Base-by-base conservation (phyloP, 805 yeast species). In the Ogataea kodamae region DNA sequence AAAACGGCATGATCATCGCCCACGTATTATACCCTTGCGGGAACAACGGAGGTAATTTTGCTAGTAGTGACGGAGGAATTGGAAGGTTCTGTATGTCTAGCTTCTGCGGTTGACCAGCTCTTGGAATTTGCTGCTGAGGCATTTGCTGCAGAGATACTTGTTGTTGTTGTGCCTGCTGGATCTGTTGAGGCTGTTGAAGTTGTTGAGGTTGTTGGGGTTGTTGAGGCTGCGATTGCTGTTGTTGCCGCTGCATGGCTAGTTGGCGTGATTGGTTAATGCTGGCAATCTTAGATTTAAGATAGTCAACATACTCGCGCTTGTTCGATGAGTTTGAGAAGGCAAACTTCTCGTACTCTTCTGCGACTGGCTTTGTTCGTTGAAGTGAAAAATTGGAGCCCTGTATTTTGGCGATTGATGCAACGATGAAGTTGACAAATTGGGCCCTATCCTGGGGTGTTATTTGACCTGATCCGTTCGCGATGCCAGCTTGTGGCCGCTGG, bases 11-110 rank as follows among this genome's bases (percentile, higher is more conserved):
- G 18, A 86, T 76, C 52, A 78, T 84, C 14, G 76, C 74, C 96
- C 96, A 88, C 5, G 94, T 84, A 46, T 73, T 79, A 18, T 79
- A 79, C 30, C 78, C 81, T 9, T 80, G 79, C 0, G 96, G 96
- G 20, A 86, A 64, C 6, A 50, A 43, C 28, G 74, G 80, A 7
- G 95, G 94, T 28, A 86, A 72, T 48, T 74, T 74, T 33, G 71
- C 67, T 13, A 86, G 59, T 16, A 86, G 56, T 2, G 76, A 73
- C 10, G 72, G 73, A 1, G 95, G 95, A 31, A 88, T 85, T 3
- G 85, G 87, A 2, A 76, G 62, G 25, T 74, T 76, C 42, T 80
- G 74, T 52, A 84, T 61, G 36, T 69, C 73, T 18, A 65, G 50
- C 21, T 50, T 55, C 18, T 28, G 45, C 4, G 32, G 28, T 13